Evolutionary conservation across 2,329 filamentous ascomycete genomes (phyloP).

Genomic region (Trichoderma endophyticum): DNA sequence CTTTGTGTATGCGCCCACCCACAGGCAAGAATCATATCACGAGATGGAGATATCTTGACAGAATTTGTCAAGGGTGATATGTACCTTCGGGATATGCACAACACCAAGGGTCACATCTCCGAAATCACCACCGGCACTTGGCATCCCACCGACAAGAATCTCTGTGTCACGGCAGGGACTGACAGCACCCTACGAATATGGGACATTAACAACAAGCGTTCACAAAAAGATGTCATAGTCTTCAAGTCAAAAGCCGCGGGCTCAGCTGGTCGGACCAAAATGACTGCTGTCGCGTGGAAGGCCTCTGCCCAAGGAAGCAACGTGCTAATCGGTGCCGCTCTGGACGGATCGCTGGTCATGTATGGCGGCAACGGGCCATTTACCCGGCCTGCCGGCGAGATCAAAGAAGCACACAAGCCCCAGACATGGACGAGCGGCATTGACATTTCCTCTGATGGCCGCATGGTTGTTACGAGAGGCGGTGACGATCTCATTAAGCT

Average conservation of each 20-base stretch:
- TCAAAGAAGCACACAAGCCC: slow-evolving; percentile 75
- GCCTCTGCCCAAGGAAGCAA: slow-evolving; percentile 70
- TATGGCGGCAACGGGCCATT: slow-evolving; percentile 89
- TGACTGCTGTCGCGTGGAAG: slow-evolving; percentile 91
- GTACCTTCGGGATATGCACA: slow-evolving; percentile 95
- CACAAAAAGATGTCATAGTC: slow-evolving; percentile 90
- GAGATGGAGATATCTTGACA: slow-evolving; percentile 80
- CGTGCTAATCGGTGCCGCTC: slow-evolving; percentile 74
- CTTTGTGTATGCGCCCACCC: slow-evolving; percentile 86
- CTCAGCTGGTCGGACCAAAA: slow-evolving; percentile 83
- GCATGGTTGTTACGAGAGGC: slow-evolving; percentile 85
- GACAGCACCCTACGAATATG: slow-evolving; percentile 96
- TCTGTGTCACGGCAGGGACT: slow-evolving; percentile 86
- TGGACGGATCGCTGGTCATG: slow-evolving; percentile 89
- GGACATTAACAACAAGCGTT: slow-evolving; percentile 88
- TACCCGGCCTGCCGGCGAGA: slow-evolving; percentile 74
- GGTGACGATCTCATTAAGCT: slow-evolving; percentile 92
- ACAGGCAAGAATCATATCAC: slow-evolving; percentile 82
- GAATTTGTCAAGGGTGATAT: slow-evolving; percentile 98
- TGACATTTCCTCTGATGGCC: slow-evolving; percentile 85
- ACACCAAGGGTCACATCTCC: slow-evolving; percentile 94
- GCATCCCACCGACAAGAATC: slow-evolving; percentile 81
- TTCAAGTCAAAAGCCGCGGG: slow-evolving; percentile 92
- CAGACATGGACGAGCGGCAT: slow-evolving; percentile 91
- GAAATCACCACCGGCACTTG: slow-evolving; percentile 87